Conservation (phyloP, 345 rosid species). For the Psidium friedrichsthalianum region DNA sequence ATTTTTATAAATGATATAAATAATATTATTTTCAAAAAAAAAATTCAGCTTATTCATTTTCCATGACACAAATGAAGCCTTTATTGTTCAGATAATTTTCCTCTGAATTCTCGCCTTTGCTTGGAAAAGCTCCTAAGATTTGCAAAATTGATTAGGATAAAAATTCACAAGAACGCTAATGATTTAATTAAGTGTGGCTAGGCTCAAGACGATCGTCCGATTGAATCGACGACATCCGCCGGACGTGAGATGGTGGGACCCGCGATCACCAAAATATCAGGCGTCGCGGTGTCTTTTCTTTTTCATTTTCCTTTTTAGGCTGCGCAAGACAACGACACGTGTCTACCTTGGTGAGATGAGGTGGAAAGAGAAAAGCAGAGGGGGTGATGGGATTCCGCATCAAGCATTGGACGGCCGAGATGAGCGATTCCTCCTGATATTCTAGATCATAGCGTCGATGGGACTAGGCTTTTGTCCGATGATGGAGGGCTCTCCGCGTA, state of each 20-base stretch:
- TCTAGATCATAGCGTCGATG: too few species aligned
- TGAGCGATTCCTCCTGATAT: neutral
- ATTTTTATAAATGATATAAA: too few species aligned
- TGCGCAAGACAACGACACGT: neutral
- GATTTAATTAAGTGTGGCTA: neutral
- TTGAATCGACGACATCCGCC: neutral
- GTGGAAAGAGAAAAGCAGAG: neutral
- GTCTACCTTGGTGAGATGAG: neutral
- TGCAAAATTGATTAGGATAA: neutral
- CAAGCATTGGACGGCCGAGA: neutral
- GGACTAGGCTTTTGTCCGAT: neutral
- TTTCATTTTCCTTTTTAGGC: neutral
- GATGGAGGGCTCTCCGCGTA: neutral
- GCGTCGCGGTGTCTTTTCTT: neutral
- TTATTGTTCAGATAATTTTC: neutral
- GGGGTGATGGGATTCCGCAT: neutral
- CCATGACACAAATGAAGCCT: too few species aligned
- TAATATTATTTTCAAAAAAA: too few species aligned
- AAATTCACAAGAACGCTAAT: too few species aligned
- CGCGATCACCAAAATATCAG: neutral
- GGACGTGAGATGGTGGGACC: neutral
- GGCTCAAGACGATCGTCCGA: neutral
- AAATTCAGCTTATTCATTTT: too few species aligned
- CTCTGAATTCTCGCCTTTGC: neutral
- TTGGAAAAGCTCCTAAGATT: neutral